Conservation (phyloP, 2,329 filamentous ascomycete genomes). For the Colletotrichum costaricense region DNA sequence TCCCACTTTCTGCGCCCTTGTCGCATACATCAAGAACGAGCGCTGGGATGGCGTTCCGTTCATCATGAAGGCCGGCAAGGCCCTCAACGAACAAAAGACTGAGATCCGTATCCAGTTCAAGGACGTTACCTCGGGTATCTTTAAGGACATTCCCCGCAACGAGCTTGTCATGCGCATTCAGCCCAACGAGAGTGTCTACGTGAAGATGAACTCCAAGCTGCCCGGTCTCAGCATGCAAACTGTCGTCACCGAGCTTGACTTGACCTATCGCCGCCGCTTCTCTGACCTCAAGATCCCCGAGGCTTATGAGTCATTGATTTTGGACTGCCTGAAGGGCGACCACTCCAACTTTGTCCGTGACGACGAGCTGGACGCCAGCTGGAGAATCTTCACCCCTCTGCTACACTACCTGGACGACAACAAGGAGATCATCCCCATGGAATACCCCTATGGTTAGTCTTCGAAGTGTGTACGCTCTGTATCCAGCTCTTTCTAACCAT, state of each 20-base stretch:
- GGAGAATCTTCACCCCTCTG: slow-evolving; percentile 98
- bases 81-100: slow-evolving; percentile 99
- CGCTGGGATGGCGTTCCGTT: slow-evolving; percentile 99
- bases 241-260: slow-evolving; percentile 96
- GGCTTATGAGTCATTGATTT: slow-evolving; percentile 96
- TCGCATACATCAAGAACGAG: slow-evolving; percentile 99
- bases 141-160: slow-evolving; percentile 99
- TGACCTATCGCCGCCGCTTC: slow-evolving; percentile 98
- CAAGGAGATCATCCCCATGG: slow-evolving; percentile 99
- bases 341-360: slow-evolving; percentile 99
- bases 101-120: slow-evolving; percentile 99
- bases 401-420: slow-evolving; percentile 99
- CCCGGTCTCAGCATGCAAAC: slow-evolving; percentile 99
- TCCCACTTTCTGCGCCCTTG: slow-evolving; percentile 97
- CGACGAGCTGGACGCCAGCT: slow-evolving; percentile 95
- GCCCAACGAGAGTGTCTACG: slow-evolving; percentile 99
- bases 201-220: slow-evolving; percentile 99
- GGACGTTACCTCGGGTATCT: slow-evolving; percentile 98
- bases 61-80: slow-evolving; percentile 99
- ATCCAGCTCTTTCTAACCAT: slow-evolving; percentile 36
- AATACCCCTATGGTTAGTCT: slow-evolving; percentile 94
- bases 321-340: slow-evolving; percentile 97
- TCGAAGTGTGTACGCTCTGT: background rate
- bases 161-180: slow-evolving; percentile 99
- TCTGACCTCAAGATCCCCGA: slow-evolving; percentile 99